Conservation (phyloP, 148 eudicot genomes). For the Rhododendron mucronatum region DNA sequence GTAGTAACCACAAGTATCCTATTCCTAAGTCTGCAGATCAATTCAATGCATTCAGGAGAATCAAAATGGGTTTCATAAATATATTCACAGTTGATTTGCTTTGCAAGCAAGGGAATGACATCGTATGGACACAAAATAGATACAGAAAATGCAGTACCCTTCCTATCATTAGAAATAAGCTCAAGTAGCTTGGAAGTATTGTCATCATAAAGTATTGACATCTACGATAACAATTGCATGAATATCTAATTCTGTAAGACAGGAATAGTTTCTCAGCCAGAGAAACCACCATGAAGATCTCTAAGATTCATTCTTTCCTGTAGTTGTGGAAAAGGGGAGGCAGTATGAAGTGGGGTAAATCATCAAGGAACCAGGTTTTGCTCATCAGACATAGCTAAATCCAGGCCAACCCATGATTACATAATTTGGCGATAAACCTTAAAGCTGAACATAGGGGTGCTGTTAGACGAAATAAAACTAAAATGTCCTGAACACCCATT, state of each 20-base stretch:
- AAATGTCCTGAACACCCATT: neutral
- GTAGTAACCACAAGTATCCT: neutral
- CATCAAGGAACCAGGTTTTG: neutral
- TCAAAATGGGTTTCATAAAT: neutral
- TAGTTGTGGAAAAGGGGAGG: neutral
- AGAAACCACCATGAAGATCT: neutral
- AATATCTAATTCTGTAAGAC: neutral
- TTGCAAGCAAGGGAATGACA: neutral
- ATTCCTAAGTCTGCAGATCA: neutral
- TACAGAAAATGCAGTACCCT: neutral
- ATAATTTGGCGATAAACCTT: neutral
- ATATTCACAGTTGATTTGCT: neutral
- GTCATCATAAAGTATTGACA: neutral
- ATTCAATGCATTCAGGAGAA: neutral
- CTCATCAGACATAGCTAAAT: neutral
- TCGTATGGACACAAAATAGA: neutral
- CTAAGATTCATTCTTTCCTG: neutral
- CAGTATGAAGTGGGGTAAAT: neutral
- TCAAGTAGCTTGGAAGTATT: neutral
- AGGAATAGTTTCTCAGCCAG: neutral
- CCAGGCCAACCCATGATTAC: neutral
- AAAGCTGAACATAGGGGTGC: neutral
- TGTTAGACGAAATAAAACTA: neutral
- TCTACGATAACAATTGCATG: neutral
- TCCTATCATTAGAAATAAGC: neutral